Evolutionary conservation across 768 basidiomycete genomes (phyloP).

Genomic region (Crepidotus variabilis): DNA sequence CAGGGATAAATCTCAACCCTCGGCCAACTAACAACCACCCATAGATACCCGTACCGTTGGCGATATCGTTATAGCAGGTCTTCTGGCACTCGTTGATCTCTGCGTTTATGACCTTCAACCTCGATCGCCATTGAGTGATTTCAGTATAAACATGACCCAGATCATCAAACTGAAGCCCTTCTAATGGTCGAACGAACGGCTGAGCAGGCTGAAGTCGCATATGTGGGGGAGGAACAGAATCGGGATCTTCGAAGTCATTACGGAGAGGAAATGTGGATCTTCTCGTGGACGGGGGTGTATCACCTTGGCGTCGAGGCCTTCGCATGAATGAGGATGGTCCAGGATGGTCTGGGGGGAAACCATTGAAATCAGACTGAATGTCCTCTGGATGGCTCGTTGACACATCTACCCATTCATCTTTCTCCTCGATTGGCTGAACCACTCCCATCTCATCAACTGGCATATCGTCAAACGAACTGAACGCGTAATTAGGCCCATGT

Average conservation of each 20-base stretch:
- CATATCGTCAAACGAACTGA: constrained; percentile 28
- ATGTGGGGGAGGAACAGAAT: constrained; percentile 55
- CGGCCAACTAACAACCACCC: constrained; percentile 79
- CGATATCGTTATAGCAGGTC: constrained; percentile 67
- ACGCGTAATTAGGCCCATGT: constrained; percentile 53
- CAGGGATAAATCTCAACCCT: constrained; percentile 59
- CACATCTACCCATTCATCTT: constrained; percentile 57
- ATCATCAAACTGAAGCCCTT: constrained; percentile 63
- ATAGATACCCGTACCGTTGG: constrained; percentile 62
- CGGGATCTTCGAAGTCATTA: constrained; percentile 25
- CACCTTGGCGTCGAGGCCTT: constrained; percentile 31
- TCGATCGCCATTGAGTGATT: constrained; percentile 67
- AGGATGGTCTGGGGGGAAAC: constrained; percentile 27
- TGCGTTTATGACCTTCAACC: constrained; percentile 66
- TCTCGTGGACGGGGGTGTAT: constrained; percentile 27
- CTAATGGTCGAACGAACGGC: constrained; percentile 74
- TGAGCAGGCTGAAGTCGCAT: constrained; percentile 63
- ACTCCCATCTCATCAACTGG: constrained; percentile 34
- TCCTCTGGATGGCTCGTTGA: constrained; percentile 40
- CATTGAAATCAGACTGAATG: constrained; percentile 33
- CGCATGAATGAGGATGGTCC: constrained; percentile 34
- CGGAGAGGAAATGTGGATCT: constrained; percentile 70
- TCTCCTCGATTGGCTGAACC: constrained; percentile 21
- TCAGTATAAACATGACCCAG: constrained; percentile 64
- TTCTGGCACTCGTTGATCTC: constrained; percentile 70